These are phyloP conservation scores for Melampsora abietis-canadensis DNA, from an alignment of 1,284 basidiomycete genomes.

Conservation along the genomic window DNA sequence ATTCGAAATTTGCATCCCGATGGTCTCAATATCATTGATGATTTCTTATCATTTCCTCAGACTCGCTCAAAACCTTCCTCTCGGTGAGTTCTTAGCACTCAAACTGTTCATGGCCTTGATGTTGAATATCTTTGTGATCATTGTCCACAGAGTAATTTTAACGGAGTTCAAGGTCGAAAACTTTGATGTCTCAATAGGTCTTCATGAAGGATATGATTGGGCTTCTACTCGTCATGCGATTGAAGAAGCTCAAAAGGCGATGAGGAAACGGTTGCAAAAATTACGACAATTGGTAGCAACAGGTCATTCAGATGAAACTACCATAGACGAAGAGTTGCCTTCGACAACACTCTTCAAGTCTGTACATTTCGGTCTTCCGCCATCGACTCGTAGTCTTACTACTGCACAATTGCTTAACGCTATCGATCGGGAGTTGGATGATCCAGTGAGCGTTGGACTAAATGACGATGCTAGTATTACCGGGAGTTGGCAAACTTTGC, in stretches of 20 bases:
- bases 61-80: conserved; percentile 10
- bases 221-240: conserved; percentile 74
- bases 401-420: conserved; percentile 74
- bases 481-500: conserved; percentile 37
- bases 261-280: conserved; percentile 78
- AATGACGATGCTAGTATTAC: conserved; percentile 27
- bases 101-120: not conserved
- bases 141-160: conserved; percentile 10
- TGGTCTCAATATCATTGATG: conserved; percentile 33
- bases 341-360: conserved; percentile 80
- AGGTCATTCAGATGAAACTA: conserved; percentile 79
- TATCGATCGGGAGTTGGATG: conserved; percentile 71
- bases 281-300: conserved; percentile 90
- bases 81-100: conserved; percentile 14
- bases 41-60: conserved; percentile 14
- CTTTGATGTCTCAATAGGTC: conserved; percentile 64
- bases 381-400: conserved; percentile 63
- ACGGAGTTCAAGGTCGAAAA: conserved; percentile 56
- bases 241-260: conserved; percentile 80
- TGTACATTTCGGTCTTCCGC: conserved; percentile 77
- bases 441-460: not conserved
- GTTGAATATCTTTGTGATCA: not conserved
- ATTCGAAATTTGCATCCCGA: conserved; percentile 6
- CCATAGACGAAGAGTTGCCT: conserved; percentile 66
- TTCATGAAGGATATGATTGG: conserved; percentile 96